Percentiles rank a stretch among this genome's conserved stretches.
Evolutionary conservation across 1,284 basidiomycete genomes (phyloP).

Genomic region (Pseudozyma flocculosa): DNA sequence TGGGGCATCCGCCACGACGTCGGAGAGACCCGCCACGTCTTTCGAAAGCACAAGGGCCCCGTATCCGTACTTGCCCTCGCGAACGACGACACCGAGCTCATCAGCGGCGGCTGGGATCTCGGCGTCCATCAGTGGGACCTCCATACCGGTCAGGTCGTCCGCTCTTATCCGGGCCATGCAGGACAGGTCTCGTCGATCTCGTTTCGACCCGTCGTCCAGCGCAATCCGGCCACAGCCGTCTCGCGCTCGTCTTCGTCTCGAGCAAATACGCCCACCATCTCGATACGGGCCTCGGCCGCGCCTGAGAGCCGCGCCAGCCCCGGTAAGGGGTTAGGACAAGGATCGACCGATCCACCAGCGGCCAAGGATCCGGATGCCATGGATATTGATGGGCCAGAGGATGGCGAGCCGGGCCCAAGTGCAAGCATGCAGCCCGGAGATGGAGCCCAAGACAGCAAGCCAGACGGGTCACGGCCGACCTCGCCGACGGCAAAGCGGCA

Average conservation of each 20-base stretch:
- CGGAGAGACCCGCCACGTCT: conserved; percentile 73
- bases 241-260: too few relatives aligned
- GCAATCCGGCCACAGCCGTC: too few relatives aligned
- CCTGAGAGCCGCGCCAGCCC: background rate
- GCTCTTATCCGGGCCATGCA: conserved; percentile 78
- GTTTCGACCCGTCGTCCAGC: conserved; percentile 68
- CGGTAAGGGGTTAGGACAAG: too few relatives aligned
- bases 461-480: too few relatives aligned
- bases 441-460: too few relatives aligned
- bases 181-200: conserved; percentile 82
- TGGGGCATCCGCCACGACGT: conserved; percentile 90
- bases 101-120: conserved; percentile 94
- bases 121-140: conserved; percentile 97
- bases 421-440: too few relatives aligned
- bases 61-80: conserved; percentile 82
- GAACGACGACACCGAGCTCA: conserved; percentile 77
- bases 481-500: too few relatives aligned
- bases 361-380: too few relatives aligned
- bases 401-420: too few relatives aligned
- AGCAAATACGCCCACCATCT: conserved; percentile 4
- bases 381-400: too few relatives aligned
- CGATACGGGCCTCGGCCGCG: conserved; percentile 17
- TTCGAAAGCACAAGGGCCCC: conserved; percentile 70
- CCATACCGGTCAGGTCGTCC: conserved; percentile 78
- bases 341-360: too few relatives aligned